Evolutionary conservation across 176 grass and related monocot genomes (phyloP), one percentile per base, ranked within the genome.

Genomic region (Thinopyrum elongatum): DNA sequence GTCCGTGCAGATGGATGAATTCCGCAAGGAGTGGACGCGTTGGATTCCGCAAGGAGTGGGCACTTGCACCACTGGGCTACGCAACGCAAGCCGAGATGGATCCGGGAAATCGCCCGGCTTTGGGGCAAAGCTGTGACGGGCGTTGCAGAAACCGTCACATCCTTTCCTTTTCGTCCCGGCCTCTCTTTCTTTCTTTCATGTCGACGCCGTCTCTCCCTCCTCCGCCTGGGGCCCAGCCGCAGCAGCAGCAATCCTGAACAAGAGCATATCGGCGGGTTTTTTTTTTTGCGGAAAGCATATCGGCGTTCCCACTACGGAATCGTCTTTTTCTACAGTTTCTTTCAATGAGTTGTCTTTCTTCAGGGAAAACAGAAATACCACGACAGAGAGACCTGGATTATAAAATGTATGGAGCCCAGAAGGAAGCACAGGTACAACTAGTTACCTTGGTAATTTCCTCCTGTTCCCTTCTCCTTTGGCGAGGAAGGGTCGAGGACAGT

Each of bases 241-340:
- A 12, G 19, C 36, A 73, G 53, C 21, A 21, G 14, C 22, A 31
- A 38, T 1, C 14, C 6, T 0, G 3, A 34, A 3, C n/a, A 15
- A 61, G 15, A 30, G 76, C 27, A 90, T 85, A 80, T 78, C 26
- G 16, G 12, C 55, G 36, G n/a, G n/a, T n/a, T n/a, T n/a, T n/a
- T n/a, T n/a, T n/a, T n/a, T n/a, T n/a, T n/a, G n/a, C n/a, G n/a
- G n/a, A n/a, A n/a, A 30, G 76, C 27, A 90, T 85, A 80, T 78
- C 26, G 16, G 12, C 55, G 36, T 82, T 78, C 88, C 67, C 79
- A 86, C 64, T 5, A 1, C 6, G 11, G 25, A 42, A 62, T 1
- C 41, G 7, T 2, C 15, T 66, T 33, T 51, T 33, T 33, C 34
- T 44, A 21, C 19, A 1, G 7, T 44, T 42, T 42, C 41, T 42